Base-by-base conservation (phyloP, 257 asterid genomes). In the Solanum okadae region DNA sequence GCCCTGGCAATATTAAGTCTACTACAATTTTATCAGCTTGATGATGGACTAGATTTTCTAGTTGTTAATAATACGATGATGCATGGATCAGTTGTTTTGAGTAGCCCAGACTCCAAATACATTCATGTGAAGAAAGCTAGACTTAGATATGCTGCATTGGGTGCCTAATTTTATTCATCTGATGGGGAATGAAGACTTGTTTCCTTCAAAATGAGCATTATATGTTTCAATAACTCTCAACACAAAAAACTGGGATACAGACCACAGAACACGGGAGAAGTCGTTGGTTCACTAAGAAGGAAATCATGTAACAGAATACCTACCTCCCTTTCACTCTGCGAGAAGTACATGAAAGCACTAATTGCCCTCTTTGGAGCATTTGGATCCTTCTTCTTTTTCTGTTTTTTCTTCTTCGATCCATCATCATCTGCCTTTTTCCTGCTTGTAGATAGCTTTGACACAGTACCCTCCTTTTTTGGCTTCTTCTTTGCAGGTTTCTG, bases 361-460 rank as follows among this genome's bases (percentile, higher is more conserved):
- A 93, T 89, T 88, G 98, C 96, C 91, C 95, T 93, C 91, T 96
- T 97, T n/a, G 99, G 98, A 72, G 99, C 99, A 90, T 96, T 97
- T 49, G 99, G 98, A 90, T 97, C 99, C 92, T 94, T 97, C 87
- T 97, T 95, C 96, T 94, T 95, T 92, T 95, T 95, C 56, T 73
- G 95, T 88, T 93, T 96, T 93, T 93, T 97, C 95, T 93, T 97
- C 92, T 93, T 94, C 20, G 90, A 81, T 88, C 94, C 95, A 77
- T 94, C 98, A 16, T 93, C 96, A 20, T 93, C 98, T 87, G 92
- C 56, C 83, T 93, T 96, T 88, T 96, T 95, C 85, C 95, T 92
- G 90, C 94, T 95, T n/a, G 93, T 37, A 77, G 97, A 88, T 82
- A 95, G 86, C 93, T 33, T 33, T 33, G 34, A 33, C 4, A 33